phyloP scores from a whole-genome alignment of 768 basidiomycete genomes.

The Lentinula lateritia region DNA sequence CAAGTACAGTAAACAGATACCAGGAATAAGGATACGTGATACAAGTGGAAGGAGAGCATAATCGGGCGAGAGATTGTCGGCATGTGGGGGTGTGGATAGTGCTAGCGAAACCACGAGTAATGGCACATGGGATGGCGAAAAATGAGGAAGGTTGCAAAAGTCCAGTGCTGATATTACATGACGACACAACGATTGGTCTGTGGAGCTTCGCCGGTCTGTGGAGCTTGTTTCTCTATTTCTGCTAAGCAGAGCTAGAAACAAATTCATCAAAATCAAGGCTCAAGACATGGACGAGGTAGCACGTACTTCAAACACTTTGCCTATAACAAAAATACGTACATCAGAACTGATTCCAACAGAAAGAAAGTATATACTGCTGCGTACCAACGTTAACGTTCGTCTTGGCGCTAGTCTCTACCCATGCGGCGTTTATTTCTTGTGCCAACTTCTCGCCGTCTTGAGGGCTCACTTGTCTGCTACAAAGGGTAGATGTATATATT shows the following conservation, averaged over 20 bases:
- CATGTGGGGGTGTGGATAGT: constrained; percentile 6
- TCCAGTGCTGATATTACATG: constrained; percentile 37
- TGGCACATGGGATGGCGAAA: neutral
- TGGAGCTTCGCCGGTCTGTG: constrained; percentile 34
- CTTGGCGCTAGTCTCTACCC: constrained; percentile 88
- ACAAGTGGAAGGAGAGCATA: constrained; percentile 14
- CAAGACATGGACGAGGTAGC: neutral
- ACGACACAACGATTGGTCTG: constrained; percentile 40
- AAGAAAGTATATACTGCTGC: constrained; percentile 26
- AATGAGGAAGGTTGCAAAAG: neutral
- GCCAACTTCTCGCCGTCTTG: constrained; percentile 77
- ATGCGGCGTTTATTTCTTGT: constrained; percentile 64
- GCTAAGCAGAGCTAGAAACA: constrained; percentile 49
- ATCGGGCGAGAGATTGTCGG: constrained; percentile 6
- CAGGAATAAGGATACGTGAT: constrained; percentile 19
- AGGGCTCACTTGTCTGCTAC: constrained; percentile 66
- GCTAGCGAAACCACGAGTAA: constrained; percentile 9
- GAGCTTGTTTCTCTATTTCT: constrained; percentile 75
- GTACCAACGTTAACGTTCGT: constrained; percentile 81
- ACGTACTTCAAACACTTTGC: constrained; percentile 65
- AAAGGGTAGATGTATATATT: neutral
- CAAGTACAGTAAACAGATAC: constrained; percentile 11
- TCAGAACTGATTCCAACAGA: constrained; percentile 1
- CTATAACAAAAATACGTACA: constrained; percentile 27
- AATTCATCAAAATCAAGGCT: too few relatives aligned